Base-by-base conservation (phyloP, 2,329 filamentous ascomycete species). In the Graphiopsis chlorocephala region DNA sequence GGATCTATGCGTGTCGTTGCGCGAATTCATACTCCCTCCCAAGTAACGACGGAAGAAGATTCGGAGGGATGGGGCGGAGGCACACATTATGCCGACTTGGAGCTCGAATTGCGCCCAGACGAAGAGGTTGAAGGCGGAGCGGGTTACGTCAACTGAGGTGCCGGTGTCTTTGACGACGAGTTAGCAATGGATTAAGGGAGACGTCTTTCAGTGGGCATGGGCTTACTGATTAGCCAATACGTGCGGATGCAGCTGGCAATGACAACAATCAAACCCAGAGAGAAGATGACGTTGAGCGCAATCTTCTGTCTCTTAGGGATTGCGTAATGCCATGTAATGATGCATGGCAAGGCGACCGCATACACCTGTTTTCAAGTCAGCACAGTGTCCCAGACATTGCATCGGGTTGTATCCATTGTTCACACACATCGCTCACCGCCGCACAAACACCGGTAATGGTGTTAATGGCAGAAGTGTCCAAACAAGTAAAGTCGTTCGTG, bases 251-350 rank as follows among this genome's bases (percentile, higher is more conserved):
- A 69, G 48, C 77, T 74, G 38, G 73, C 75, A 2, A 76, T 67
- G 48, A 73, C 73, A 62, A 66, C 80, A 75, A 83, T 72, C 5
- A 82, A 72, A 1, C 81, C 78, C 4, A 80, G 64, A 2, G 72
- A 79, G 74, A 79, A 76, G 69, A 83, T 76, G 53, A 80, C 77
- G 48, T 81, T 79, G 4, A 81, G 69, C 0, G 76, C 79, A 29
- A 80, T 63, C 69, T 80, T 82, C 68, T 83, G 81, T 23, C 75
- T 72, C 25, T 64, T 70, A 2, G 79, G 74, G 50, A 83, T 76
- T 29, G 78, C 74, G 6, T 83, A 72, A n/a, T 80, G 77, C 72
- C 78, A 75, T 7, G 82, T 78, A 35, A 83, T 76, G 28, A 81
- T 74, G 14, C 79, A 71, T 0, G 82, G 81, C 25, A 83, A 68